Evolutionary conservation across 1,284 basidiomycete species (phyloP), one percentile per base, ranked within the genome.

Genomic region (Sporisorium iseilematis-ciliati): DNA sequence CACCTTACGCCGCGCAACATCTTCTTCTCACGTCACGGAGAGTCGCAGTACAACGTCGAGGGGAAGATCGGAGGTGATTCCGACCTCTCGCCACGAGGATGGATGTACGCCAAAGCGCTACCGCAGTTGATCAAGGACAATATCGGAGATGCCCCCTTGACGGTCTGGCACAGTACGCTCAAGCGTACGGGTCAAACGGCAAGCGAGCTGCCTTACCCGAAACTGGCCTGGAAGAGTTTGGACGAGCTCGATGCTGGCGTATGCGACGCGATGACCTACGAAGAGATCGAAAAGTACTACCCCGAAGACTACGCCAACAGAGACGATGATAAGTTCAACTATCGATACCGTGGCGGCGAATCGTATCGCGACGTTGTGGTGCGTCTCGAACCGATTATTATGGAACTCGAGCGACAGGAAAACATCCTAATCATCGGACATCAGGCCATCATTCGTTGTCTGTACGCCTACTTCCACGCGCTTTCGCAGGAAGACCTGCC

Each of bases 271-370:
- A 99, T 99, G 97, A 99, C 97, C 1, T 99, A 99, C 84, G 92
- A 95, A 87, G 96, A 99, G 88, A 98, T 99, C 64, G 96, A 95
- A 60, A 64, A 63, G 49, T 84, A 95, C 92, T 99, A 98, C 84
- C 97, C 97, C 0, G 97, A 99, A 77, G 97, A 99, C 86, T 98
- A 96, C 84, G 95, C 94, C n/a, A 94, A 94, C 82, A 91, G 97
- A 26, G 97, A 99, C 83, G 95, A 99, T 54, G 97, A 99, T 88
- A 99, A 99, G 87, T 99, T 97, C 87, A 99, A 99, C 87, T 99
- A 99, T 85, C 91, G 97, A 25, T 98, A 98, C 86, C 78, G 86
- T 86, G 91, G 91, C 20, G 96, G 97, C 57, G 97, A 97, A 85
- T 95, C 94, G 5, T 97, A 97, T 85, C 90, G 95, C 25, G 95